Conservation (phyloP, 495 filamentous ascomycete species). For the Penicillium simplicissimum region DNA sequence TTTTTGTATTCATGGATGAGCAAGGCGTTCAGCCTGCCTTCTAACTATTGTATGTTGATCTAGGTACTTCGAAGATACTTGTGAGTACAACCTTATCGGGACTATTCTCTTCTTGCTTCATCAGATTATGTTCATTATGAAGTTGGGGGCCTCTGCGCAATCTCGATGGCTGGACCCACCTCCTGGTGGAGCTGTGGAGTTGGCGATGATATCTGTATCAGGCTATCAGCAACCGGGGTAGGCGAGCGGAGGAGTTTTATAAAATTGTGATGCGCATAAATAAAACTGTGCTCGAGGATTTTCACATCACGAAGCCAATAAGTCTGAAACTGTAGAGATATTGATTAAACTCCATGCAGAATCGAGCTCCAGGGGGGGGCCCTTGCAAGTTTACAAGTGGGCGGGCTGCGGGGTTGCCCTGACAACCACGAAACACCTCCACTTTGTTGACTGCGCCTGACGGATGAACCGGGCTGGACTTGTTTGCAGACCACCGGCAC, state of each 20-base stretch:
- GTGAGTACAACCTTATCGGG: no score
- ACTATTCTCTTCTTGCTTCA: background rate
- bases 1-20: no score
- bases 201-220: background rate
- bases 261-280: background rate
- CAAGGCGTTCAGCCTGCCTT: no score
- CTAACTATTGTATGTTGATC: no score
- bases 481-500: conserved; percentile 5
- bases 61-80: no score
- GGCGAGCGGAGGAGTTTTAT: background rate
- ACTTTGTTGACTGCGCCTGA: conserved; percentile 26
- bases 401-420: conserved; percentile 26
- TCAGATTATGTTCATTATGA: background rate
- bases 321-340: background rate
- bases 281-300: background rate
- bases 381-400: conserved; percentile 4
- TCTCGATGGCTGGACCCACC: conserved; percentile 4
- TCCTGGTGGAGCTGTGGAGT: background rate
- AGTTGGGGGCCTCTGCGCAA: background rate
- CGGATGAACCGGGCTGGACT: conserved; percentile 19
- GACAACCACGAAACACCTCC: conserved; percentile 32
- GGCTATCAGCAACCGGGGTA: background rate
- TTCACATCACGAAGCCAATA: background rate
- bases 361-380: background rate
- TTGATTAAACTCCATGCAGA: conserved; percentile 19